Evolutionary conservation across 345 rosid species (phyloP).

Genomic region (Conringia planisiliqua): DNA sequence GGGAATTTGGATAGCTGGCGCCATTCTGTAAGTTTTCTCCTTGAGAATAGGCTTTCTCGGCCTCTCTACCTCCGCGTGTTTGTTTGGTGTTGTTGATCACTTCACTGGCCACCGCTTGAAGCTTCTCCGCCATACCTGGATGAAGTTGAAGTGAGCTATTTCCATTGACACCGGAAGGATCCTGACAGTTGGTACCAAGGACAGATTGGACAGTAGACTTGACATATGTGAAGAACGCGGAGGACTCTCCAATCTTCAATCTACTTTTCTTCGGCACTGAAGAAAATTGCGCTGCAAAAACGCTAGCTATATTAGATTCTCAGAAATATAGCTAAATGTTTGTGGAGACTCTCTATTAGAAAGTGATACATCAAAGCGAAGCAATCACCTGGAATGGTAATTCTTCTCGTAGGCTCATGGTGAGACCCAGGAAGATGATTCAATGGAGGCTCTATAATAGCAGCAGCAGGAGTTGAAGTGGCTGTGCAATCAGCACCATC

Average conservation of each 20-base stretch:
- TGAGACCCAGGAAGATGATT: slow-evolving; percentile 32
- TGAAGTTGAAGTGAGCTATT: slow-evolving; percentile 28
- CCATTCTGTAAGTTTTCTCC: slow-evolving; percentile 27
- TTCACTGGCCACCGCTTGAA: slow-evolving; percentile 22
- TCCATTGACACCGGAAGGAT: slow-evolving; percentile 28
- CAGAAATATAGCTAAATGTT: neutral
- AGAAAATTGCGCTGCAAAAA: slow-evolving; percentile 56
- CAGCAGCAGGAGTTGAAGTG: slow-evolving; percentile 26
- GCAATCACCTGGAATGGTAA: slow-evolving; percentile 61
- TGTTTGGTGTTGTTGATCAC: slow-evolving; percentile 14
- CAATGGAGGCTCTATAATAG: slow-evolving; percentile 35
- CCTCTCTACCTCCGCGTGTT: slow-evolving; percentile 14
- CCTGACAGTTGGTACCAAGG: slow-evolving; percentile 38
- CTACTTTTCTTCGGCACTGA: slow-evolving; percentile 77
- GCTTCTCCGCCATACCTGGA: slow-evolving; percentile 14
- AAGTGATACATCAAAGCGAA: slow-evolving; percentile 12
- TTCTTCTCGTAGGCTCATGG: slow-evolving; percentile 56
- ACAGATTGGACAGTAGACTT: slow-evolving; percentile 67
- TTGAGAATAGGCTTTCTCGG: slow-evolving; percentile 7
- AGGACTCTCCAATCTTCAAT: slow-evolving; percentile 71
- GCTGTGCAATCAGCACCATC: slow-evolving; percentile 28
- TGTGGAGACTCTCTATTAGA: neutral
- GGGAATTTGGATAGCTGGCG: slow-evolving; percentile 9
- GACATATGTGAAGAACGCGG: slow-evolving; percentile 92
- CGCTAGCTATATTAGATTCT: neutral